Base-by-base conservation (phyloP, 73 alveolate genomes). In the Paramecium biaurelia region DNA sequence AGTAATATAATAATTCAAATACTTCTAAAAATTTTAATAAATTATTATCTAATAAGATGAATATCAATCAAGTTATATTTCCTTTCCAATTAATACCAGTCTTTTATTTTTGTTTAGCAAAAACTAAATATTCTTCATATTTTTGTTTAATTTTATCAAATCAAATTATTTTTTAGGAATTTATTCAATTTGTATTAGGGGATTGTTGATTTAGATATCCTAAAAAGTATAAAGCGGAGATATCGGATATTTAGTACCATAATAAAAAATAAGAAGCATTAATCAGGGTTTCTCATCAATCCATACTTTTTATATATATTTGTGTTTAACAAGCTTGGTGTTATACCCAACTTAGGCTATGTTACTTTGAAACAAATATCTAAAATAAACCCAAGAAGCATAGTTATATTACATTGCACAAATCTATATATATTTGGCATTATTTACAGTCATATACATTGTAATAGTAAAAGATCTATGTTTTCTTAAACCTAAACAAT, bases 401-500 rank as follows among this genome's bases (percentile, higher is more conserved):
- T 32, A 86, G 20, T 63, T 37, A 86, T 86, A 86, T 86, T 86
- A 26, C 2, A 47, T 32, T 2, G 79, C 93, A 63, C 93, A 89
- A 35, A 68, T 47, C 93, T 85, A 28, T 26, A 57, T 49, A 49
- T 18, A 15, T 53, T 53, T 1, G 32, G 18, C 0, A 12, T 23
- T 4, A 7, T 7, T 57, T 85, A 85, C 92, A 12, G 93, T 85
- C 93, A 93, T 89, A 63, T 95, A 95, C 68, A 95, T 5, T 63
- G 94, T 56, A 59, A 96, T 95, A 89, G 93, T 79, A 88, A 96
- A 96, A 1, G 92, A 59, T 49, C 96, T 94, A 67, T 95, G 96
- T 72, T 93, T 96, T 82, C 96, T 92, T 49, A 85, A 92, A 32
- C 98, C 98, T 5, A 93, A 95, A 68, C 98, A 96, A 53, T 96